These are phyloP conservation scores for Nemania sp. DNA, from an alignment of 2,329 filamentous ascomycete genomes.

Conservation along the genomic window DNA sequence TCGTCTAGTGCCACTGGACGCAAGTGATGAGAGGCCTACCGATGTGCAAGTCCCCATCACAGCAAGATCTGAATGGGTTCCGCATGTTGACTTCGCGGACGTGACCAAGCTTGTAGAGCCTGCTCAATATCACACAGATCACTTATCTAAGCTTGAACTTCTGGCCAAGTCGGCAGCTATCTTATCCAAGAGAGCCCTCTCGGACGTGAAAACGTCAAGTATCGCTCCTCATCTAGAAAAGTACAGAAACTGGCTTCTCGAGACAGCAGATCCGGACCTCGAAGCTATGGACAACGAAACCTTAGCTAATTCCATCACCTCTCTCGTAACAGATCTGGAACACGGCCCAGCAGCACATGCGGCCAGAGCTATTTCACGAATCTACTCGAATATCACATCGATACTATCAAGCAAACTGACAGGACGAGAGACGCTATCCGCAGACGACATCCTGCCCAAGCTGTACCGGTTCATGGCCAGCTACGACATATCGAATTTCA, in stretches of 20 bases:
- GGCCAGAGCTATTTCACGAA: not conserved
- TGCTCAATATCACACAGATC: not conserved
- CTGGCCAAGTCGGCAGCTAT: not conserved
- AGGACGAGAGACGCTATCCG: not conserved
- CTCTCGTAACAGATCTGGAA: not conserved
- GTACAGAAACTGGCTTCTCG: not conserved
- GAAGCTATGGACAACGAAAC: not conserved
- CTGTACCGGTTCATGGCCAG: not conserved
- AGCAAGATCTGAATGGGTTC: constrained; percentile 4
- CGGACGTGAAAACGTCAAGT: not conserved
- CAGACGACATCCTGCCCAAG: not conserved
- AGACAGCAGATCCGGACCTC: not conserved
- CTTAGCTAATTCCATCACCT: not conserved
- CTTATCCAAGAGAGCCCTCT: not conserved
- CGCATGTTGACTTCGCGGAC: constrained; percentile 3
- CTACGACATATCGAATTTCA: not conserved
- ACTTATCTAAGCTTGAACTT: not conserved
- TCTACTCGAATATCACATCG: not conserved
- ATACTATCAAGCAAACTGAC: not conserved
- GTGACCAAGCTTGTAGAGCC: not conserved
- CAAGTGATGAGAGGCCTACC: not conserved
- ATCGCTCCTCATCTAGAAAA: not conserved
- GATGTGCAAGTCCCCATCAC: not conserved
- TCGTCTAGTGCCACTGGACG: not conserved
- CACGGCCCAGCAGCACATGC: not conserved